Base-by-base conservation (phyloP, 495 filamentous ascomycete species). In the Endocarpon pusillum region DNA sequence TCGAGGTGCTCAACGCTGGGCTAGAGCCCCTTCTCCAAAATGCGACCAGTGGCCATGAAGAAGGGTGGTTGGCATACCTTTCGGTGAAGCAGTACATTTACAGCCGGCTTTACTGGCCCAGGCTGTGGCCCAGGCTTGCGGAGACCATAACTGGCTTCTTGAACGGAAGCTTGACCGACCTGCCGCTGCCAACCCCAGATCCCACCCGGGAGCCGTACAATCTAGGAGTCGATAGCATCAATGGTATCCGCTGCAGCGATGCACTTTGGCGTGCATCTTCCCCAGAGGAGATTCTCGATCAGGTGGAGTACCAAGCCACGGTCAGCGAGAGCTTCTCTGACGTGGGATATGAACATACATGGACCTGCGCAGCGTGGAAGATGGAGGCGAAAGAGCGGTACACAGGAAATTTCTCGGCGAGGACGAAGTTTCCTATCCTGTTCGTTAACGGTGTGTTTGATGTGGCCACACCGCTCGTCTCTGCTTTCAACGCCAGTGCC, bases 401-500 rank as follows among this genome's bases (percentile, higher is more conserved):
- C 35, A 43, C 14, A 4, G 60, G 55, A 0, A 40, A 47, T 30
- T 64, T 61, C 37, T 32, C 49, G 3, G 52, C 59, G 9, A 56
- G 51, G 42, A 64, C 60, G 2, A 55, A 49, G 44, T 52, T 55
- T 16, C 61, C 61, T 1, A 38, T 59, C 8, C 42, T 70, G 4
- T 44, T 67, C 14, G 50, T 64, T 14, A 54, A 57, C 1, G 66
- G 61, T 35, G 53, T 46, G 0, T 40, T 41, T 4, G 64, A 67
- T 34, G 45, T 52, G 1, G 43, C 52, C 20, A 67, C 66, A 1
- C 58, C 66, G 11, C 36, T 67, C 6, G 36, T 39, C 8, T 59
- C 52, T 5, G 71, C 70, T 1, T 50, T 52, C 25, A 66, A 67
- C 33, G 59, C 69, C 46, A 64, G 61, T 19, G 35, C 43, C 1